Base-by-base conservation (phyloP, 192 early-diverging fungal species). In the Gaertneriomyces sp. region DNA sequence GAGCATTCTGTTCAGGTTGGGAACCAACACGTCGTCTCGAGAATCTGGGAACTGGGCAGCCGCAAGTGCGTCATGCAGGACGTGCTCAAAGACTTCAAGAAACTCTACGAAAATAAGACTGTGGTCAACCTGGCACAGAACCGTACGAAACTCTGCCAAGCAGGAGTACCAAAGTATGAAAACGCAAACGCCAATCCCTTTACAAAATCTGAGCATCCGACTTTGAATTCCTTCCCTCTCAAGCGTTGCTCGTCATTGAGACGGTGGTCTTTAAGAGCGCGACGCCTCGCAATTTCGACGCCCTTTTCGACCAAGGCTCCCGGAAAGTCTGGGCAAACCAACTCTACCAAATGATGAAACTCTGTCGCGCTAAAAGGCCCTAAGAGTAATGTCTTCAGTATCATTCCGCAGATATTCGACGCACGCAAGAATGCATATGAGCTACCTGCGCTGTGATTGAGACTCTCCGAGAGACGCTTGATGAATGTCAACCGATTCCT, bases 241-340 rank as follows among this genome's bases (percentile, higher is more conserved):
- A 6, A n/a, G 17, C 54, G 39, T 56, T 39, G 38, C 39, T 14
- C 12, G 33, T 5, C 33, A 38, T 33, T 14, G 6, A 9, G 11
- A n/a, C 17, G 12, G 47, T n/a, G 12, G 38, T 9, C 54, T 38
- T 38, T 56, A 33, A 2, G 2, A 33, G 20, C 54, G 14, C 54
- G 54, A 42, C 43, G 44, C 10, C 38, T 49, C 16, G 67, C 58
- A 40, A 69, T 40, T 41, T 61, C 59, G 9, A 63, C 58, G 16
- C 55, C 61, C 11, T 46, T 19, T 4, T 20, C 17, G 25, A 70
- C 57, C 12, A 69, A 8, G n/a, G 53, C 55, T n/a, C 20, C n/a
- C 4, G 68, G 58, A 53, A 74, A 74, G 42, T 74, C 68, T 9
- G 68, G 60, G 54, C 73, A 74, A 14, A 74, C 54, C 16, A 74